Evolutionary conservation across 352 stramenopile species (phyloP).

Genomic region (Globisporangium carolinianum): DNA sequence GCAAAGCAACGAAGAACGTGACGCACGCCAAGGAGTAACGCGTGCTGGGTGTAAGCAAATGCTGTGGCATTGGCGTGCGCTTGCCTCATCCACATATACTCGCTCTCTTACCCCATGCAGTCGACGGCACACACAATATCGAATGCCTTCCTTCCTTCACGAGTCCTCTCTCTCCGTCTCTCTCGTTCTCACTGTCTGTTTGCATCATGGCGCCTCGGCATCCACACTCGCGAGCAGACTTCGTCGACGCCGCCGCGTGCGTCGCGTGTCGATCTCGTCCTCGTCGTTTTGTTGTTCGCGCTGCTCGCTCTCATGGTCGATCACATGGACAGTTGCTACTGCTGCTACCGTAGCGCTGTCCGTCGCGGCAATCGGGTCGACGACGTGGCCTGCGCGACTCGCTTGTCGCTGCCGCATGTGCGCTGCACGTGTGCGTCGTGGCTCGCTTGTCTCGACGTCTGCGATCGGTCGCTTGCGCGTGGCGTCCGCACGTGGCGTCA

Average conservation of each 20-base stretch:
- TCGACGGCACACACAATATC: no score
- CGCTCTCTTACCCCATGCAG: no score
- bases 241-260: conserved; percentile 23
- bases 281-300: neutral
- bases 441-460: conserved; percentile 10
- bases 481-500: neutral
- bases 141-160: no score
- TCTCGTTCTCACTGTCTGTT: no score
- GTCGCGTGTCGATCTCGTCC: conserved; percentile 22
- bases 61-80: no score
- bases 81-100: no score
- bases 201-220: no score
- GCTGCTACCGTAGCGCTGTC: neutral
- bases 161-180: no score
- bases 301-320: neutral
- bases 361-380: no score
- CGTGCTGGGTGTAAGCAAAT: no score
- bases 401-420: conserved; percentile 2
- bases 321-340: neutral
- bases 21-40: conserved; percentile 27
- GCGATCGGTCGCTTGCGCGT: neutral
- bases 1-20: conserved; percentile 84
- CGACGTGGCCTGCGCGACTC: neutral
- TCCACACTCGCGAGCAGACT: conserved; percentile 4
- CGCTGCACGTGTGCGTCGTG: conserved; percentile 3